phyloP scores from a whole-genome alignment of 164 flowering plant genomes.

The Berberis vulgaris region DNA sequence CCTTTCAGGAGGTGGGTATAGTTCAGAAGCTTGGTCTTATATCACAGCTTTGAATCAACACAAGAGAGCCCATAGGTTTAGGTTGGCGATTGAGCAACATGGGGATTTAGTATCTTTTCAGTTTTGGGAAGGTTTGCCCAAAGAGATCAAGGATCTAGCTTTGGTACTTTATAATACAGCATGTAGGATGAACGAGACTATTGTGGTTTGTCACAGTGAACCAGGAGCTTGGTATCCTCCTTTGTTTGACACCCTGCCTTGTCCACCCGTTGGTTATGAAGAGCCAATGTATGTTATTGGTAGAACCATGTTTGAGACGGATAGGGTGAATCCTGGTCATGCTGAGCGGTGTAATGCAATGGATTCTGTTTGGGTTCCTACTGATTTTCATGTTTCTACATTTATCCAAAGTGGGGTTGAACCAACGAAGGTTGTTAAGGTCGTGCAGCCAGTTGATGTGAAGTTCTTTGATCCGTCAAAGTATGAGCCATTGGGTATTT shows the following conservation, averaged over 20 bases:
- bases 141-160: constrained; percentile 30
- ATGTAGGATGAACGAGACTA: constrained; percentile 44
- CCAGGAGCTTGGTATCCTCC: constrained; percentile 91
- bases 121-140: constrained; percentile 69
- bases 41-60: constrained; percentile 35
- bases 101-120: constrained; percentile 50
- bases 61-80: constrained; percentile 24
- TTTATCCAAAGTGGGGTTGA: constrained; percentile 63
- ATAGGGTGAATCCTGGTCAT: constrained; percentile 45
- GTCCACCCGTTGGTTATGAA: constrained; percentile 54
- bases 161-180: constrained; percentile 34
- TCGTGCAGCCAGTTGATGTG: constrained; percentile 66
- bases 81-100: constrained; percentile 52
- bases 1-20: constrained; percentile 80
- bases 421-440: constrained; percentile 53
- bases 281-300: constrained; percentile 46
- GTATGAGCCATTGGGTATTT: constrained; percentile 38
- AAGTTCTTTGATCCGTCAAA: constrained; percentile 52
- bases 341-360: constrained; percentile 53
- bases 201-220: constrained; percentile 77
- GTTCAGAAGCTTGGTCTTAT: constrained; percentile 88
- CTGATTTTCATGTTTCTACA: constrained; percentile 59
- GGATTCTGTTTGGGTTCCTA: constrained; percentile 77
- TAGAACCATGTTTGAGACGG: constrained; percentile 85
- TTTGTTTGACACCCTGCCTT: constrained; percentile 56